Conservation (phyloP, 768 basidiomycete genomes). For the Termitomyces sp. region DNA sequence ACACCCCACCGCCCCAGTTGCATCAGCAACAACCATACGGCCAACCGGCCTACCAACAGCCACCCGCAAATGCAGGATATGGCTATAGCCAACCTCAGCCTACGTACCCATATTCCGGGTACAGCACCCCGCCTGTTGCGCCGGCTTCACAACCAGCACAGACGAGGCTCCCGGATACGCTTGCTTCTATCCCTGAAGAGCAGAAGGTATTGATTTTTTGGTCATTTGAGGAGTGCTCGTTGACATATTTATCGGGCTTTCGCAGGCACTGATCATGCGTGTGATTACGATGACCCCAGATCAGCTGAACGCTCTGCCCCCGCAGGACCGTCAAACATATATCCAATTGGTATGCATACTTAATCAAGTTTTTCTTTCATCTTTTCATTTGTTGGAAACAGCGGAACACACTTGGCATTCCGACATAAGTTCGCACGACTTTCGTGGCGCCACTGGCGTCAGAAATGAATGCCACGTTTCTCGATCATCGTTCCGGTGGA, state of each 20-base stretch:
- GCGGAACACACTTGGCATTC: constrained; percentile 36
- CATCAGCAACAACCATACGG: constrained; percentile 8
- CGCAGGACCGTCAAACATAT: constrained; percentile 68
- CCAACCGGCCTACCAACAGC: constrained; percentile 7
- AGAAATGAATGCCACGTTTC: neutral
- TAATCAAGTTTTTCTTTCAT: neutral
- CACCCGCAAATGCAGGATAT: constrained; percentile 6
- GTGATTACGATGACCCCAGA: constrained; percentile 63
- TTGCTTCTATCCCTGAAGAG: constrained; percentile 61
- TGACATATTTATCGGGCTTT: neutral
- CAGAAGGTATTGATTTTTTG: constrained; percentile 45
- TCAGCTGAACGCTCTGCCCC: constrained; percentile 73
- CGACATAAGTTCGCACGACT: constrained; percentile 15
- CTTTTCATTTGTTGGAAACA: constrained; percentile 12
- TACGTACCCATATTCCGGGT: constrained; percentile 8
- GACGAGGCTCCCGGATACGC: constrained; percentile 38
- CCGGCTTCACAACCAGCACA: constrained; percentile 15
- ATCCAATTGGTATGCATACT: constrained; percentile 68
- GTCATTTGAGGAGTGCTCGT: neutral
- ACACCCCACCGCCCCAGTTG: constrained; percentile 7
- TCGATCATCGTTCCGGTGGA: neutral
- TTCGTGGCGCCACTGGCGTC: neutral
- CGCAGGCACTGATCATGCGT: constrained; percentile 13
- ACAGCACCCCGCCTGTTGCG: constrained; percentile 16
- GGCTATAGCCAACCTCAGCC: constrained; percentile 19